These are phyloP conservation scores for Chytriomyces hyalinus DNA, from an alignment of 192 early-diverging fungal species.

Conservation along the genomic window DNA sequence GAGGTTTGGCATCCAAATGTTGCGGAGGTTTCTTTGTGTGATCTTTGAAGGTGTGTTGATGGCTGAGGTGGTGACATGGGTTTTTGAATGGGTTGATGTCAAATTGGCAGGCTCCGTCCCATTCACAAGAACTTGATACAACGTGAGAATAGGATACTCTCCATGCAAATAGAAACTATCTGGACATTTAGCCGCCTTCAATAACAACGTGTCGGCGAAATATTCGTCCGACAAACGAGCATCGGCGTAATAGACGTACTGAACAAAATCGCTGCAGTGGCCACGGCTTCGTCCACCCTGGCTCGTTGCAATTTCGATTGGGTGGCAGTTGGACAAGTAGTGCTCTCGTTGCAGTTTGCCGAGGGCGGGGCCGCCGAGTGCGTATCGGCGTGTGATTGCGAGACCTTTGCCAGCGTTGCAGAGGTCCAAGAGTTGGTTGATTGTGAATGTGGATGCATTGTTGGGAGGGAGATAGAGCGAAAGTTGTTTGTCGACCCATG, in stretches of 20 bases:
- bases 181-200: constrained; percentile 15
- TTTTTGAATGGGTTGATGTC: too few species aligned
- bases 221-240: constrained; percentile 6
- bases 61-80: too few species aligned
- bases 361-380: background rate
- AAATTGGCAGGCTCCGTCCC: too few species aligned
- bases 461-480: too few species aligned
- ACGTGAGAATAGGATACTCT: background rate
- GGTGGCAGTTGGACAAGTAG: constrained; percentile 1
- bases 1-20: constrained; percentile 27
- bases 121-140: too few species aligned
- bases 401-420: background rate
- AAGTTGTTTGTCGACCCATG: too few species aligned
- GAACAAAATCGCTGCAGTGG: constrained; percentile 29
- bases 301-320: constrained; percentile 6
- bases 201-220: background rate
- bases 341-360: background rate
- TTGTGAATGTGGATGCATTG: background rate
- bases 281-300: constrained; percentile 7
- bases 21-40: background rate
- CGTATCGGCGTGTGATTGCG: background rate
- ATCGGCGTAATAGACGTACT: constrained; percentile 24
- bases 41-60: too few species aligned
- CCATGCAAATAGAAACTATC: constrained; percentile 10
- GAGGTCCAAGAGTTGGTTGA: background rate